A percentile compares a stretch with the other conserved stretches of the same genome.
phyloP scores from a whole-genome alignment of 176 grass and related monocot genomes.

The Eragrostis nindensis region DNA sequence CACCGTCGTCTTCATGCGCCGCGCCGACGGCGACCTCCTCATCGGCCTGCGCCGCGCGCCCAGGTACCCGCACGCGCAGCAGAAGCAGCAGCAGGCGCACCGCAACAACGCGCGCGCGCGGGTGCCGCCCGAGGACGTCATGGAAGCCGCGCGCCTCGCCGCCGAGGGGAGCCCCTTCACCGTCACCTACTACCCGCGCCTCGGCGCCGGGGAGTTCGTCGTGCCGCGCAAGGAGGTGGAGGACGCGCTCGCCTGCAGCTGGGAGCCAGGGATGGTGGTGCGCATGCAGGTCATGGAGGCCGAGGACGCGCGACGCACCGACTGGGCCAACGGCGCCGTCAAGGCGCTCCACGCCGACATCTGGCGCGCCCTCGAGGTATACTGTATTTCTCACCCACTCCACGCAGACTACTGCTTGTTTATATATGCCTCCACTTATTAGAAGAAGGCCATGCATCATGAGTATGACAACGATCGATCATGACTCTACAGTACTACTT shows the following conservation, averaged over 20 bases:
- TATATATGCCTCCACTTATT: too few relatives aligned
- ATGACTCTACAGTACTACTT: too few relatives aligned
- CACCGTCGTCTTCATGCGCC: slow-evolving; percentile 62
- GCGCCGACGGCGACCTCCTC: slow-evolving; percentile 29
- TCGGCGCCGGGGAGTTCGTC: slow-evolving; percentile 61
- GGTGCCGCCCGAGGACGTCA: slow-evolving; percentile 48
- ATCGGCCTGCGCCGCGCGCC: slow-evolving; percentile 47
- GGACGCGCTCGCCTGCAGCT: slow-evolving; percentile 5
- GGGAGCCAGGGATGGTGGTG: slow-evolving; percentile 41
- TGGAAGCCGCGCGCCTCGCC: slow-evolving; percentile 49
- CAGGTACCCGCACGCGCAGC: not conserved
- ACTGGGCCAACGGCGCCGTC: slow-evolving; percentile 53
- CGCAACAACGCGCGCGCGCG: slow-evolving; percentile 44
- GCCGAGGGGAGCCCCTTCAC: slow-evolving; percentile 44
- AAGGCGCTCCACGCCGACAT: slow-evolving; percentile 34
- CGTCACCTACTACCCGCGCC: slow-evolving; percentile 60
- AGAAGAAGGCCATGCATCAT: too few relatives aligned
- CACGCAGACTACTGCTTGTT: too few relatives aligned
- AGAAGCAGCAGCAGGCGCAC: too few relatives aligned
- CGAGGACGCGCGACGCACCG: slow-evolving; percentile 43
- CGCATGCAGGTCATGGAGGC: slow-evolving; percentile 55
- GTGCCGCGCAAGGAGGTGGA: slow-evolving; percentile 63
- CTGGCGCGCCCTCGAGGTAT: slow-evolving; percentile 75
- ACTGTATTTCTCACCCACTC: too few relatives aligned
- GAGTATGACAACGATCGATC: too few relatives aligned